Conservation (phyloP, 257 asterid species). For the Nicotiana undulata region DNA sequence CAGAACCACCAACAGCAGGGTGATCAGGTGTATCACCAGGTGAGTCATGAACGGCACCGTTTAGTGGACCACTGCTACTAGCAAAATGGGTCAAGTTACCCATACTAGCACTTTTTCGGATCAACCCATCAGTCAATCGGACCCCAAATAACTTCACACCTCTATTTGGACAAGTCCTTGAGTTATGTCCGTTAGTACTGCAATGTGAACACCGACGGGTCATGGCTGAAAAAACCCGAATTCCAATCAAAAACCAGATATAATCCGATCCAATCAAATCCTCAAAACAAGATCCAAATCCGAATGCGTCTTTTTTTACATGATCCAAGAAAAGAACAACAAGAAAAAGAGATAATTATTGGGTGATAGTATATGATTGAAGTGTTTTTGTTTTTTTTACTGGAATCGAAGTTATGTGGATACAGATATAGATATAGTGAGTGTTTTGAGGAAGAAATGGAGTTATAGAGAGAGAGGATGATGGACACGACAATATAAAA, state of each 20-base stretch:
- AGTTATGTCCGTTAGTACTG: constrained; percentile 97
- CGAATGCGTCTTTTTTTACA: background rate
- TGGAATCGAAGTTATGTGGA: background rate
- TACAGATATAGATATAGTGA: background rate
- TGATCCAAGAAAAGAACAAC: constrained; percentile 8
- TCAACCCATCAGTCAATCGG: constrained; percentile 95
- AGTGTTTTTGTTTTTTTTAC: background rate
- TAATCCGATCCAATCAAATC: constrained; percentile 2
- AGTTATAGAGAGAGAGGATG: constrained; percentile 1
- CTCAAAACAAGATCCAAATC: constrained; percentile 4
- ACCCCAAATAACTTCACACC: constrained; percentile 98
- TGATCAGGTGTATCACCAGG: constrained; percentile 87
- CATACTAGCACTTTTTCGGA: constrained; percentile 98
- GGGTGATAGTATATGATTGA: background rate
- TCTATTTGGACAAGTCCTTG: constrained; percentile 97
- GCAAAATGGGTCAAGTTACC: constrained; percentile 89
- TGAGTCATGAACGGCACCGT: constrained; percentile 59
- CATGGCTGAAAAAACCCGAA: constrained; percentile 31
- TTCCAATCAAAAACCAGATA: background rate
- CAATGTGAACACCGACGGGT: constrained; percentile 99
- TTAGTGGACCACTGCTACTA: constrained; percentile 35
- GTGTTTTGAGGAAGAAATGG: background rate
- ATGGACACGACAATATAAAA: background rate
- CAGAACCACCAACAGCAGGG: constrained; percentile 53
- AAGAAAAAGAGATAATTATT: background rate